Evolutionary conservation across 2,329 filamentous ascomycete species (phyloP).

Genomic region (Exophiala xenobiotica): DNA sequence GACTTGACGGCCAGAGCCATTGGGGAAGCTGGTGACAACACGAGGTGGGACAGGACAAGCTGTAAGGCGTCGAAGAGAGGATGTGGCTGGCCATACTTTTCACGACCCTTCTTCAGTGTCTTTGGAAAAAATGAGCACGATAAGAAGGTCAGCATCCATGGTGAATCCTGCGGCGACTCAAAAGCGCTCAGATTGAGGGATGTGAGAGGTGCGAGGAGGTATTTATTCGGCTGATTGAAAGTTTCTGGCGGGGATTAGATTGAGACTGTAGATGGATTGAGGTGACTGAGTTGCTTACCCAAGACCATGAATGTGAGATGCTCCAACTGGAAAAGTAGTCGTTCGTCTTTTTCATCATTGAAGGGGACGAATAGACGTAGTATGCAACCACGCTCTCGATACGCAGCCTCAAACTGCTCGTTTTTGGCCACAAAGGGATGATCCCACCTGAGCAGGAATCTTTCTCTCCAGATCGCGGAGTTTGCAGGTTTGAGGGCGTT

Average conservation of each 20-base stretch:
- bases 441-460: conserved; percentile 39
- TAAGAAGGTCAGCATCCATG: conserved; percentile 26
- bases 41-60: conserved; percentile 36
- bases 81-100: conserved; percentile 21
- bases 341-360: conserved; percentile 29
- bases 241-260: conserved; percentile 17
- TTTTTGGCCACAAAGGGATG: conserved; percentile 27
- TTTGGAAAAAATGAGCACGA: conserved; percentile 21
- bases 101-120: background rate
- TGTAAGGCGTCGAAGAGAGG: conserved; percentile 31
- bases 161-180: conserved; percentile 19
- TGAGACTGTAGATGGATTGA: background rate
- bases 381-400: conserved; percentile 38
- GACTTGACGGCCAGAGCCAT: conserved; percentile 18
- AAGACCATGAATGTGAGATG: conserved; percentile 31
- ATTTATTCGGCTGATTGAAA: conserved; percentile 13
- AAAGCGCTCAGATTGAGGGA: conserved; percentile 29
- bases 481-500: conserved; percentile 31
- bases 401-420: conserved; percentile 36
- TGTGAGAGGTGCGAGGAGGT: conserved; percentile 14
- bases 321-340: conserved; percentile 35
- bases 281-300: conserved; percentile 16
- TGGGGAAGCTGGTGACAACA: conserved; percentile 25
- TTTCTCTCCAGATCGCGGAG: conserved; percentile 37
- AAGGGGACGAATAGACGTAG: conserved; percentile 35